Base-by-base conservation (phyloP, 2,329 filamentous ascomycete genomes). In the Colletotrichum karsti region DNA sequence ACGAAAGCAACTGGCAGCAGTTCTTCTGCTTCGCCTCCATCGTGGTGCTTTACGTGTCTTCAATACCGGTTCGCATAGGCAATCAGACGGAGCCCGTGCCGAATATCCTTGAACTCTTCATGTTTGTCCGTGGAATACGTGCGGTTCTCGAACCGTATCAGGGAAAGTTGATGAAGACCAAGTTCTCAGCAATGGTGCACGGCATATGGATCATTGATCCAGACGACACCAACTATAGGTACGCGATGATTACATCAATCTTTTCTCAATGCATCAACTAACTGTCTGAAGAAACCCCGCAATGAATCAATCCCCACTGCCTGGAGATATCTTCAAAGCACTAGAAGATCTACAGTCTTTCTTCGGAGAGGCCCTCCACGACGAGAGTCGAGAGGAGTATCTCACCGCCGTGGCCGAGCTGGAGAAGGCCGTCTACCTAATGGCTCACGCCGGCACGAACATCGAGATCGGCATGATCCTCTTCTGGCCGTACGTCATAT, bases 11-110 rank as follows among this genome's bases (percentile, higher is more conserved):
- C 41, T 75, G 73, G 71, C 61, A 69, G 41, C 77, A 80, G n/a
- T 74, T 80, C 39, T 79, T 82, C 39, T 80, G 77, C 71, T 82
- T 85, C 56, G 80, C 82, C 62, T 81, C 81, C 13, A 78, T 77
- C 4, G 78, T 77, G 56, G 76, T 81, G 3, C 13, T 77, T 7
- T 72, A 71, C n/a, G 76, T 76, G 1, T 30, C 51, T 7, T 58
- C 26, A 5, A 6, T 64, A 1, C 69, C 65, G 0, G 20, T 46
- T 26, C 58, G 22, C 7, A 5, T 13, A 24, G 20, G 12, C 2
- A 50, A 4, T 4, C 30, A 59, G 6, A 20, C 20, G 1, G 37
- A 46, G 10, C 2, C n/a, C 8, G 12, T 18, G 9, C 22, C 67
- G 3, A 46, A 61, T 1, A 35, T 61, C 2, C 26, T 66, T 3